Percentiles rank a stretch among this genome's conserved stretches.
Conservation (phyloP, 345 rosid species). For the Tarenaya hassleriana region DNA sequence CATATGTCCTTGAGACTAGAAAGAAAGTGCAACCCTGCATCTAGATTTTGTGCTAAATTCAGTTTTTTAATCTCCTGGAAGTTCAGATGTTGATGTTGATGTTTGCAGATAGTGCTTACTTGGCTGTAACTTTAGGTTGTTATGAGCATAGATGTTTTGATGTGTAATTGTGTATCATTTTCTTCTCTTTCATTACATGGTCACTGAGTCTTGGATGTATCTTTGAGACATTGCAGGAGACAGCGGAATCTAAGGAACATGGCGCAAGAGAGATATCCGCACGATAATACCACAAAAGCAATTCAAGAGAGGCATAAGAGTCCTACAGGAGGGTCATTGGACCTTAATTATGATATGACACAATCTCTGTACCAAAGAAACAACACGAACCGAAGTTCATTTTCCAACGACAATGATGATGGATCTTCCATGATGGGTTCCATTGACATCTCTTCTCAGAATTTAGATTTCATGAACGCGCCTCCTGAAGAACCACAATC, state of each 20-base stretch:
- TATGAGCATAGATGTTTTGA: no score
- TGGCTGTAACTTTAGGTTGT: no score
- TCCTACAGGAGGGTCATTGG: constrained; percentile 33
- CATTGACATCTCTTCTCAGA: constrained; percentile 31
- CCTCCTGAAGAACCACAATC: constrained; percentile 30
- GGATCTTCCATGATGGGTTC: constrained; percentile 27
- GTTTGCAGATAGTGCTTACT: no score
- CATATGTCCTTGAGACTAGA: no score
- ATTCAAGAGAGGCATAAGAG: constrained; percentile 29
- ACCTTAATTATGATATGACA: constrained; percentile 28
- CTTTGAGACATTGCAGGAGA: constrained; percentile 31
- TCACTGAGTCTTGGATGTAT: neutral
- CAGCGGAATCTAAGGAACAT: constrained; percentile 26
- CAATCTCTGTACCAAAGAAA: constrained; percentile 22
- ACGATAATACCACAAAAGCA: constrained; percentile 28
- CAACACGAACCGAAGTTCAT: constrained; percentile 27
- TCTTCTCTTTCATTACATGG: neutral
- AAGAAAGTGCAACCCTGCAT: no score
- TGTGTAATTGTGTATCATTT: no score
- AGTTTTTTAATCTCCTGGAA: no score
- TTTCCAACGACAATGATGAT: constrained; percentile 32
- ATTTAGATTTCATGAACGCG: constrained; percentile 26
- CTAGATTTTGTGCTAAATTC: no score
- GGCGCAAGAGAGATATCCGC: constrained; percentile 28
- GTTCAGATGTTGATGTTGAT: no score